phyloP scores from a whole-genome alignment of 2,329 filamentous ascomycete genomes.

The Diplodia sapinea region DNA sequence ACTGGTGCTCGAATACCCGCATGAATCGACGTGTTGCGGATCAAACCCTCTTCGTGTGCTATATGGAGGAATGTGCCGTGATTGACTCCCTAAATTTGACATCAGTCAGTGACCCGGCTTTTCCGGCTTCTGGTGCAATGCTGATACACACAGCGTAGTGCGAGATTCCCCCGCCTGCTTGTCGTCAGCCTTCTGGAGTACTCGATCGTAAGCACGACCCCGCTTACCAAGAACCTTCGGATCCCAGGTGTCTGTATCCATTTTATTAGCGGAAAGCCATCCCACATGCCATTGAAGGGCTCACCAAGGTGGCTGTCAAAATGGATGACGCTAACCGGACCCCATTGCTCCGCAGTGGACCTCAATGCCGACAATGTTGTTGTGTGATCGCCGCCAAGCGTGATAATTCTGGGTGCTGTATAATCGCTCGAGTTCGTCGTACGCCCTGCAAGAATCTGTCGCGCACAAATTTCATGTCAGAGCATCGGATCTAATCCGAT shows the following conservation, averaged over 20 bases:
- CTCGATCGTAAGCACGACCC: neutral
- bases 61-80: slow-evolving; percentile 68
- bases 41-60: slow-evolving; percentile 66
- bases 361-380: slow-evolving; percentile 60
- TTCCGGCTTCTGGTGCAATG: neutral
- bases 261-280: slow-evolving; percentile 7
- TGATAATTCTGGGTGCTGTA: slow-evolving; percentile 57
- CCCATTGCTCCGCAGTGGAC: slow-evolving; percentile 59
- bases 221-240: slow-evolving; percentile 57
- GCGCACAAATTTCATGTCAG: slow-evolving; percentile 9
- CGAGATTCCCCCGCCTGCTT: slow-evolving; percentile 61
- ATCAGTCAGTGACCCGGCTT: neutral
- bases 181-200: slow-evolving; percentile 29
- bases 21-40: slow-evolving; percentile 64
- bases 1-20: slow-evolving; percentile 66
- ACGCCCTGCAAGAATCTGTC: slow-evolving; percentile 54
- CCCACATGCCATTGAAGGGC: neutral
- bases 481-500: neutral
- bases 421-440: slow-evolving; percentile 54
- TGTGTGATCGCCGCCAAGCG: slow-evolving; percentile 62
- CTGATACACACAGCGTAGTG: slow-evolving; percentile 60
- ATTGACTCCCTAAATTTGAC: slow-evolving; percentile 57
- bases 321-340: slow-evolving; percentile 62
- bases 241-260: slow-evolving; percentile 59
- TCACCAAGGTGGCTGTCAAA: slow-evolving; percentile 60